Evolutionary conservation across 768 basidiomycete genomes (phyloP), one percentile per base, ranked within the genome.

Genomic region (Epithele typhae): DNA sequence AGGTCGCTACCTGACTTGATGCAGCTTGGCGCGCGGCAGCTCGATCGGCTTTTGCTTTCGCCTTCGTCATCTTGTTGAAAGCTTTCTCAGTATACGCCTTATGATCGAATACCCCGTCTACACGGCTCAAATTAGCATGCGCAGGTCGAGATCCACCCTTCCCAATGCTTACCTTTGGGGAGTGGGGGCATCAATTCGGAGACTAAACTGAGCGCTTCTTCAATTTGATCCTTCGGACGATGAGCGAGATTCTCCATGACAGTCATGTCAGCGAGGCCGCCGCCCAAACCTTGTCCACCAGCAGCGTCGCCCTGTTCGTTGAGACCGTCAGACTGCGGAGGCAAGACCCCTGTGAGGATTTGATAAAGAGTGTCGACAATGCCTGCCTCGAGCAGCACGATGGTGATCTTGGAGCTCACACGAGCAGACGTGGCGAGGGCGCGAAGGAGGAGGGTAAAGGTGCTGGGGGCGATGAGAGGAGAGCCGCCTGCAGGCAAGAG

Each of bases 211-310:
- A 99, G 71, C 0, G 90, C 84, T 66, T 99, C 96, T 66, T 97
- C 94, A 5, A 98, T 81, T 63, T 97, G 94, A 49, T 99, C 96
- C 68, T 98, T 98, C 4, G 96, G 89, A 23, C 93, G 77, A 64
- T 97, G 93, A 0, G 92, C 92, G 37, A 99, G 71, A 64, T 95
- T 98, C 68, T 98, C 91, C 84, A 97, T 91, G 22, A 99, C 92
- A 6, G 92, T 87, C 91, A 98, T 93, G 62, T 97, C 94, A 15
- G 91, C 92, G 4, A 94, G 68, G 23, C 92, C 90, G 37, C 90
- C 91, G 23, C 89, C 88, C 1, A 93, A 68, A 10, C 89, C 90
- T 64, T 92, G 90, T 0, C 87, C 84, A 22, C 72, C 74, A 6
- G 54, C 64, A 0, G 78, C 75, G 52, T 73, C 75, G 4, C 83